Conservation (phyloP, 2,329 filamentous ascomycete species). For the Pseudogymnoascus sp. region DNA sequence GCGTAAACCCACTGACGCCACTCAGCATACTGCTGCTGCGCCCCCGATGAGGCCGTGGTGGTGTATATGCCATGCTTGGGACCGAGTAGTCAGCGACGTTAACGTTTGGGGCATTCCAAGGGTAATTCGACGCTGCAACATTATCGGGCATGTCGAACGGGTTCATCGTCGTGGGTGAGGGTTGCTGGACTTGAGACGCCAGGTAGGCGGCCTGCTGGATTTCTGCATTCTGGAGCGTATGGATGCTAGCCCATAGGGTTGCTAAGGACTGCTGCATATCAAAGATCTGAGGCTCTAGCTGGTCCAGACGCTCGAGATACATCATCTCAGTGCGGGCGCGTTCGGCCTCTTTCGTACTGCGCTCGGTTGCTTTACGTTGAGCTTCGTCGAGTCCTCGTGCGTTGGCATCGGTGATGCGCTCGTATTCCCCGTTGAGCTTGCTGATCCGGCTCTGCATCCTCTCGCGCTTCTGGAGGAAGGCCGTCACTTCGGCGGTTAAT, state of each 20-base stretch:
- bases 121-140: constrained; percentile 13
- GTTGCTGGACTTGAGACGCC: background rate
- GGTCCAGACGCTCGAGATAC: constrained; percentile 21
- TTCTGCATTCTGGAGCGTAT: constrained; percentile 11
- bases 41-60: constrained; percentile 34
- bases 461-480: constrained; percentile 60
- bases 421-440: constrained; percentile 66
- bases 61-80: constrained; percentile 13
- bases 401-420: constrained; percentile 61
- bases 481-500: constrained; percentile 56
- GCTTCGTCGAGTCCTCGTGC: constrained; percentile 41
- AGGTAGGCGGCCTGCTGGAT: constrained; percentile 10
- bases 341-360: constrained; percentile 22
- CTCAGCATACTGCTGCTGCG: constrained; percentile 62
- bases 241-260: constrained; percentile 13
- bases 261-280: constrained; percentile 11
- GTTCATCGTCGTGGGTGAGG: background rate
- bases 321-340: constrained; percentile 22
- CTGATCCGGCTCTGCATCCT: constrained; percentile 63
- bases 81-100: constrained; percentile 11
- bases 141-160: constrained; percentile 11
- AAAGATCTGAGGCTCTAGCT: constrained; percentile 11
- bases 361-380: constrained; percentile 27
- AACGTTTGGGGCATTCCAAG: constrained; percentile 12
- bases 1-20: constrained; percentile 58